Evolutionary conservation across 169 alveolate genomes (phyloP), one percentile per base, ranked within the genome.

Genomic region (Cryptosporidium felis): DNA sequence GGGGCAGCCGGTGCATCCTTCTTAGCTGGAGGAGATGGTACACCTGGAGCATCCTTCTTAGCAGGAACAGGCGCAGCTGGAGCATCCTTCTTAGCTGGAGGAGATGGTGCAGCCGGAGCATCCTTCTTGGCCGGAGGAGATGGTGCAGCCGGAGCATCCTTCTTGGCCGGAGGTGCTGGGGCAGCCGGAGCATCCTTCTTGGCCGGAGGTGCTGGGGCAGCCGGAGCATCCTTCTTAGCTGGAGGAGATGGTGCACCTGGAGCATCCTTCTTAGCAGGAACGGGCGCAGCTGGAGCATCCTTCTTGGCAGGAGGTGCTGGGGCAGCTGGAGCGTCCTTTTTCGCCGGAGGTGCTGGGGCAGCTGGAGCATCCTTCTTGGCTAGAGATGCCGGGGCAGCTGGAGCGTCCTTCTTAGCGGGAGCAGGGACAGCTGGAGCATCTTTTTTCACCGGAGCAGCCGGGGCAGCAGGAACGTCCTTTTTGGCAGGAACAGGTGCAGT

Each of bases 391-490:
- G 79, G 51, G 14, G 5, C 12, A 10, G 8, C 1, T 32, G 47
- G 36, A 10, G 56, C 65, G 14, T 30, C 82, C 62, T 63, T 63
- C 14, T 40, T 45, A 30, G 44, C 32, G 3, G 16, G 21, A 0
- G 53, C 18, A 9, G 32, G n/a, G n/a, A 46, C 26, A 12, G 51
- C 62, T 46, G 82, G 82, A 16, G 65, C 82, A 16, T 67, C 80
- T 0, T 63, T 63, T 3, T 30, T 51, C 3, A 26, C 1, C 47
- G 62, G 45, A 0, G 60, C 0, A 30, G 82, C 53, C 12, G 65
- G 49, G 0, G 23, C 51, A 0, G 65, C 12, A 1, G 65, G 66
- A 8, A 65, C 65, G 16, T 51, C 53, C 58, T 46, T 46, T 23
- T 67, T 67, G 18, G 61, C 16, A 23, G 42, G 53, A n/a, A n/a